Percentiles rank a stretch among this genome's conserved stretches.
phyloP scores from a whole-genome alignment of 805 yeast species.

The Lachancea lanzarotensis region DNA sequence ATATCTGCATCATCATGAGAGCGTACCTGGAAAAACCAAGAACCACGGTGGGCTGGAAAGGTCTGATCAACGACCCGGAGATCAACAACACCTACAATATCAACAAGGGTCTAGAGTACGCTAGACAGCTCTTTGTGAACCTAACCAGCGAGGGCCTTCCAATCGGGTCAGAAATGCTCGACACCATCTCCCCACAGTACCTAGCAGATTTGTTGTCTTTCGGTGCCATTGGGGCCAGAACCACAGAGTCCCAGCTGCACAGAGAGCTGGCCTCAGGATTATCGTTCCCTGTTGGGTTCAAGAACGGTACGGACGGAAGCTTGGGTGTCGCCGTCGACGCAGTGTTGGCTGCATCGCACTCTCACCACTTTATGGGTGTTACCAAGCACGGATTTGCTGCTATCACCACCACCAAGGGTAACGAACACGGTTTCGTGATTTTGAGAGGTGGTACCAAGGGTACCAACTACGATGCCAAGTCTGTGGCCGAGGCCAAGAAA shows the following conservation, averaged over 20 bases:
- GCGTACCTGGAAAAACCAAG: conserved; percentile 98
- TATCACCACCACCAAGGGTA: conserved; percentile 92
- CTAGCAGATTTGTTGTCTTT: conserved; percentile 83
- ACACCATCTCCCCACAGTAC: conserved; percentile 95
- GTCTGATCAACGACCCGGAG: conserved; percentile 94
- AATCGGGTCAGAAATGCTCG: conserved; percentile 96
- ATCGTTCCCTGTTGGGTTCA: conserved; percentile 98
- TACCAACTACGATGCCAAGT: conserved; percentile 80
- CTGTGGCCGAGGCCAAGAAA: conserved; percentile 69
- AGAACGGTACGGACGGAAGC: conserved; percentile 97
- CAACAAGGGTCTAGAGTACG: conserved; percentile 84
- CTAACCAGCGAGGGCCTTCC: conserved; percentile 78
- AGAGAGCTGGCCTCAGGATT: conserved; percentile 96
- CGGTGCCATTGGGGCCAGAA: conserved; percentile 99
- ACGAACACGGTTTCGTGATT: conserved; percentile 87
- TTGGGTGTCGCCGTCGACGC: conserved; percentile 92
- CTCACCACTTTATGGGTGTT: conserved; percentile 95
- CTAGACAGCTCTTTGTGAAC: conserved; percentile 79
- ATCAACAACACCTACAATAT: conserved; percentile 87
- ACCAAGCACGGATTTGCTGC: conserved; percentile 97
- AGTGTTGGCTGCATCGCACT: conserved; percentile 79
- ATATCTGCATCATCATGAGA: conserved; percentile 86
- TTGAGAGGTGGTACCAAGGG: conserved; percentile 94
- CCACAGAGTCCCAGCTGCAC: conserved; percentile 96
- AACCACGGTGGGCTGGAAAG: conserved; percentile 99